Base-by-base conservation (phyloP, 2,329 filamentous ascomycete genomes). In the Botrytis porri region DNA sequence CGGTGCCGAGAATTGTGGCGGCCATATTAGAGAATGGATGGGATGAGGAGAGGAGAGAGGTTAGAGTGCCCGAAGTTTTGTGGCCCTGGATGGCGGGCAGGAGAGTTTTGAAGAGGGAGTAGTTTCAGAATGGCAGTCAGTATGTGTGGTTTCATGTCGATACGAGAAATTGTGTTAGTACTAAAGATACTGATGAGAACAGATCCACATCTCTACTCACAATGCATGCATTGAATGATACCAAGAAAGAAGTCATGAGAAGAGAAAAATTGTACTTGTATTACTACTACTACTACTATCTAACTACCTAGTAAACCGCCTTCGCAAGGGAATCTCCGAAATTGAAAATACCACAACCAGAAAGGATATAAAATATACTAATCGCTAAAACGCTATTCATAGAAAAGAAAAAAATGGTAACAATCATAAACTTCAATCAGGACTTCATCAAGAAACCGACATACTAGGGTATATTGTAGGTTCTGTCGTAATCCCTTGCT, bases 1-100 rank as follows among this genome's bases (percentile, higher is more conserved):
- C 96, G 0, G 92, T 98, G 54, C 96, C 96, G 5, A 87, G 96
- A 70, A 92, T 99, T 20, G 81, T 99, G 74, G 95, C 96, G 37
- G 95, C 94, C 9, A 86, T 99, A 69, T 81, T 99, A 76, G 96
- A 99, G 85, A 94, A 95, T 79, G 92, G 94, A 1, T 99, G 95
- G 93, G 88, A 96, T 79, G 91, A 94, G 79, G 80, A 85, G 37
- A 86, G 85, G 32, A 86, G 85, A 78, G 88, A 87, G 2, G 93
- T 98, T 12, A 84, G 85, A 2, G 88, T 99, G 10, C 96, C 96
- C 0, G 88, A 93, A 82, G 92, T 92, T 29, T 82, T 99, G 80
- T 86, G 91, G 79, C 89, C 89, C 35, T 98, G 91, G 87, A 97
- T 99, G 95, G 92, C 91, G 73, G 92, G 92, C 0, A 84, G 87